Conservation (phyloP, 495 filamentous ascomycete genomes). For the Parachaetomium inaequale region DNA sequence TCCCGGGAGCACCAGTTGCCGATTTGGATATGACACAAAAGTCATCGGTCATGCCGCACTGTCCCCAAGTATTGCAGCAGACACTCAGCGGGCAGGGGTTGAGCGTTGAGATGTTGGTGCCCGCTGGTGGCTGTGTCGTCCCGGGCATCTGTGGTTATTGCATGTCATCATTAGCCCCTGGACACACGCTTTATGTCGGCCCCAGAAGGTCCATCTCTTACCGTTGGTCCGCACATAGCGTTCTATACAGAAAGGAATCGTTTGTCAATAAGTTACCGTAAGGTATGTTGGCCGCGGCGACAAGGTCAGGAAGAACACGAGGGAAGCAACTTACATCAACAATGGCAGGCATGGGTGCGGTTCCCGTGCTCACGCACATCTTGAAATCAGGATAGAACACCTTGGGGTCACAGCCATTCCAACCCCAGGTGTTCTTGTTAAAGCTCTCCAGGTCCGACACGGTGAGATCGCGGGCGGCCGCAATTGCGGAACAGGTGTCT, state of each 20-base stretch:
- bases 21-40: constrained; percentile 1
- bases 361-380: constrained; percentile 50
- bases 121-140: constrained; percentile 5
- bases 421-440: constrained; percentile 51
- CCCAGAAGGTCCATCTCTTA: not conserved
- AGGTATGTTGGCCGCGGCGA: too few relatives aligned
- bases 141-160: too few relatives aligned
- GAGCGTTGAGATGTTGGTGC: constrained; percentile 18
- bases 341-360: constrained; percentile 43
- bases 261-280: not conserved
- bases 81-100: constrained; percentile 37
- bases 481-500: constrained; percentile 29
- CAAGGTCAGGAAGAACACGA: not conserved
- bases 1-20: constrained; percentile 37
- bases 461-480: constrained; percentile 24
- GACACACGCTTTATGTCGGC: too few relatives aligned
- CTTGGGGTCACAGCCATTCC: constrained; percentile 40
- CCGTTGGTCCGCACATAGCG: constrained; percentile 40
- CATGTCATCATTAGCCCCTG: too few relatives aligned
- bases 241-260: constrained; percentile 21
- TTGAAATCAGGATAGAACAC: constrained; percentile 22
- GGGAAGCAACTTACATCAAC: not conserved
- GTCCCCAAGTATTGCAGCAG: constrained; percentile 41
- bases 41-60: constrained; percentile 39
- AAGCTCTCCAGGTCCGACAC: constrained; percentile 29